Evolutionary conservation across 768 basidiomycete genomes (phyloP).

Genomic region (Zangia roseola): DNA sequence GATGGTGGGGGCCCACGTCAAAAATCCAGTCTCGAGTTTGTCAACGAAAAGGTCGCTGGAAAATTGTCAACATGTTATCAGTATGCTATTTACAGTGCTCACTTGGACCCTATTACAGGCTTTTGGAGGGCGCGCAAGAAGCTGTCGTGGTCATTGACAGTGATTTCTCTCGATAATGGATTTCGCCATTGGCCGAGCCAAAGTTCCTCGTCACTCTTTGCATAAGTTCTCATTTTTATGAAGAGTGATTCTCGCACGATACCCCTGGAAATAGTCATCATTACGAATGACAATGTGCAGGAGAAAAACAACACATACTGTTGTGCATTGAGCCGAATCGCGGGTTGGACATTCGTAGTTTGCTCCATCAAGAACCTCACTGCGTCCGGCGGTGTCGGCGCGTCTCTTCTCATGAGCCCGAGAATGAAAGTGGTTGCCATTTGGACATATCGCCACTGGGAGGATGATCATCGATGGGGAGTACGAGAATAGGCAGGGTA

Average conservation of each 20-base stretch:
- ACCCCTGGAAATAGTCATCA: constrained; percentile 42
- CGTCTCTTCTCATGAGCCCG: constrained; percentile 64
- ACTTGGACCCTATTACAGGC: constrained; percentile 39
- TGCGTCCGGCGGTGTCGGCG: constrained; percentile 48
- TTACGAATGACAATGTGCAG: not conserved
- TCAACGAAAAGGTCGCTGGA: constrained; percentile 59
- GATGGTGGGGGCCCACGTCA: constrained; percentile 65
- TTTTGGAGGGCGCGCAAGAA: constrained; percentile 50
- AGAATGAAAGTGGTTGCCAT: constrained; percentile 62
- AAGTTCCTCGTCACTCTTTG: constrained; percentile 58
- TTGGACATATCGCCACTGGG: constrained; percentile 83
- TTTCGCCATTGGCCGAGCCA: constrained; percentile 75
- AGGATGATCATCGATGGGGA: constrained; percentile 10
- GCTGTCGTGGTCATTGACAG: constrained; percentile 44
- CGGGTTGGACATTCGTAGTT: constrained; percentile 67
- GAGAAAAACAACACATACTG: constrained; percentile 39
- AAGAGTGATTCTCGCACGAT: constrained; percentile 63
- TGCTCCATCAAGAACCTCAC: constrained; percentile 65
- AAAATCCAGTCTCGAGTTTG: constrained; percentile 74
- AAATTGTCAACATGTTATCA: not conserved
- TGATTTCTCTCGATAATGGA: constrained; percentile 50
- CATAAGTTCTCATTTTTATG: constrained; percentile 76
- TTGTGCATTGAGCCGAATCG: constrained; percentile 63
- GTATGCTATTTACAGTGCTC: constrained; percentile 10
- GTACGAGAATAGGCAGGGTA: constrained; percentile 3